phyloP scores from a whole-genome alignment of 257 asterid genomes.

The Ehretia macrophylla region DNA sequence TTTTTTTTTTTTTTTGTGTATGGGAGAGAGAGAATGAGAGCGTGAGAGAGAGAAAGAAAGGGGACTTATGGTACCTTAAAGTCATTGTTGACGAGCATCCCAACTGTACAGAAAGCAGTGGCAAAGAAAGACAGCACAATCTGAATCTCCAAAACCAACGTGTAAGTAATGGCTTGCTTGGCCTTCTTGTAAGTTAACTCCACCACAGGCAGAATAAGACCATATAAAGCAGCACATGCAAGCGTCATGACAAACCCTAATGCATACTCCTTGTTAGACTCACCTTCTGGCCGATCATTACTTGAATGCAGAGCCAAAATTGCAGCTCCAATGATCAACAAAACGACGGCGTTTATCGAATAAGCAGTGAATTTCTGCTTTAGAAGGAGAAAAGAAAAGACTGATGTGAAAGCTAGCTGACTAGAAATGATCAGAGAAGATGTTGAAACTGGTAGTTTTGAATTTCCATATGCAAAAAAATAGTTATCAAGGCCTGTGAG shows the following conservation, averaged over 20 bases:
- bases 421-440: neutral
- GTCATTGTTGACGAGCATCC: constrained; percentile 22
- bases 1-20: neutral
- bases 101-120: constrained; percentile 4
- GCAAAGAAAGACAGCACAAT: constrained; percentile 15
- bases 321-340: constrained; percentile 17
- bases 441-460: constrained; percentile 22
- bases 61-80: constrained; percentile 22
- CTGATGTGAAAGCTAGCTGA: constrained; percentile 21
- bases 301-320: constrained; percentile 13
- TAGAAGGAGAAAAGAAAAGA: constrained; percentile 20
- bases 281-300: constrained; percentile 22
- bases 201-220: constrained; percentile 13
- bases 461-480: constrained; percentile 8
- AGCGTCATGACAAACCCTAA: constrained; percentile 20
- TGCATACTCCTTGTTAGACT: constrained; percentile 6
- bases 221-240: constrained; percentile 12
- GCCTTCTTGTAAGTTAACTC: constrained; percentile 19
- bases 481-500: constrained; percentile 9
- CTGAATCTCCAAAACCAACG: constrained; percentile 25
- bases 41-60: too few relatives aligned
- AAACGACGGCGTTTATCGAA: constrained; percentile 12
- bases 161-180: constrained; percentile 9
- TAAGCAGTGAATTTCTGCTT: constrained; percentile 22
- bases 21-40: neutral